Percentiles rank a stretch among this genome's conserved stretches.
These are phyloP conservation scores for Aspergillus bridgeri DNA, from an alignment of 495 filamentous ascomycete genomes.

Conservation along the genomic window DNA sequence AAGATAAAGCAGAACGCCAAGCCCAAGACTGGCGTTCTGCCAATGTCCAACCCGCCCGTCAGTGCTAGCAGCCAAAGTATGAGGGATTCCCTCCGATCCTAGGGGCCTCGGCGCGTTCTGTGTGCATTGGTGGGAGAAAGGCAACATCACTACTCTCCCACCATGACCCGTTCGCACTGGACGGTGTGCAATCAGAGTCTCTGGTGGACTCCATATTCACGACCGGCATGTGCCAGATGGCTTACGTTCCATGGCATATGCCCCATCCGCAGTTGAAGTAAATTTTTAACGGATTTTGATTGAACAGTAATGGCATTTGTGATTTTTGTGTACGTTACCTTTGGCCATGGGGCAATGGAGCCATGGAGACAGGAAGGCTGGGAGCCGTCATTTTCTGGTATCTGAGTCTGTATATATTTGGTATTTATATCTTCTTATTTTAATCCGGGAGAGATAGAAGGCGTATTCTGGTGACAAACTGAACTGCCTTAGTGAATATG, in stretches of 20 bases:
- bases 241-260: conserved; percentile 37
- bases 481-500: no score
- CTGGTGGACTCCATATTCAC: background rate
- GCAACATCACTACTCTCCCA: background rate
- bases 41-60: conserved; percentile 64
- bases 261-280: conserved; percentile 29
- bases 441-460: conserved; percentile 24
- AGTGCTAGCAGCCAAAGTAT: conserved; percentile 92
- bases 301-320: conserved; percentile 21
- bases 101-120: background rate
- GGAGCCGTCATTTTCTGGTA: conserved; percentile 1
- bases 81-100: conserved; percentile 72
- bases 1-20: conserved; percentile 81
- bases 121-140: background rate
- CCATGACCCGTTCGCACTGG: background rate
- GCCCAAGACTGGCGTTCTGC: conserved; percentile 58
- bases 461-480: conserved; percentile 6
- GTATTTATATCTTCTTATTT: conserved; percentile 6
- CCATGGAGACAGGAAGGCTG: conserved; percentile 1
- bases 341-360: no score
- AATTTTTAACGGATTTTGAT: conserved; percentile 2
- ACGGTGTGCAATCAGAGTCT: background rate
- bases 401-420: conserved; percentile 20
- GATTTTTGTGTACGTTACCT: conserved; percentile 21
- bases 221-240: conserved; percentile 32